A percentile compares a stretch with the other conserved stretches of the same genome.
phyloP scores from a whole-genome alignment of 2,329 filamentous ascomycete species.

The Chaetomium olivaceum region DNA sequence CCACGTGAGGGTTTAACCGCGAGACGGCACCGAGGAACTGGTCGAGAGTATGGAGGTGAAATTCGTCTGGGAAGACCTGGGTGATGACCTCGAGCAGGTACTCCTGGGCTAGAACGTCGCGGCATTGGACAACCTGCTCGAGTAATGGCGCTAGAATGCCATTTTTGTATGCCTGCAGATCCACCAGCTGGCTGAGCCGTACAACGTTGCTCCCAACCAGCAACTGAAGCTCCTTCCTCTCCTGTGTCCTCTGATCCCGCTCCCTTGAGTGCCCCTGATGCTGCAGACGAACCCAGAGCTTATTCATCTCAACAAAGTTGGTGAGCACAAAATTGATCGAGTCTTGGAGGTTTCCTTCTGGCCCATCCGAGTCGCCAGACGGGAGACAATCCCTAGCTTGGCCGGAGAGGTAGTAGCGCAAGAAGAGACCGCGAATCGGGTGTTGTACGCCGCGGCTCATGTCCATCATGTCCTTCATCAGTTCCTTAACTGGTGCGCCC shows the following conservation, averaged over 20 bases:
- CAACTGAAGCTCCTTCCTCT: slow-evolving; percentile 91
- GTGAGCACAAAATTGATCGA: slow-evolving; percentile 98
- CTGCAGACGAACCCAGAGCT: slow-evolving; percentile 95
- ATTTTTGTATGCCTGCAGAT: slow-evolving; percentile 90
- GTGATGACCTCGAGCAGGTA: slow-evolving; percentile 98
- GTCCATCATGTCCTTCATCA: slow-evolving; percentile 99
- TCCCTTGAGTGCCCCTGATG: slow-evolving; percentile 97
- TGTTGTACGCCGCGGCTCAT: slow-evolving; percentile 99
- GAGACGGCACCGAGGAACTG: slow-evolving; percentile 93
- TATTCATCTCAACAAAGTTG: slow-evolving; percentile 99
- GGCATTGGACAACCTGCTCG: slow-evolving; percentile 96
- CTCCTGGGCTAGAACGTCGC: slow-evolving; percentile 94
- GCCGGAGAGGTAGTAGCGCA: slow-evolving; percentile 93
- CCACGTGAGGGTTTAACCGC: slow-evolving; percentile 90
- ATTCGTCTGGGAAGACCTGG: slow-evolving; percentile 98
- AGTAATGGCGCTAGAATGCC: slow-evolving; percentile 84
- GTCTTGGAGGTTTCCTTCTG: slow-evolving; percentile 93
- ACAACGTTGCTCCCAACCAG: slow-evolving; percentile 96
- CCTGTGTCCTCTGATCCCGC: slow-evolving; percentile 87
- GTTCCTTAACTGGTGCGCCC: slow-evolving; percentile 97
- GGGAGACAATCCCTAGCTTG: slow-evolving; percentile 91
- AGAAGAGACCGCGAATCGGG: slow-evolving; percentile 89
- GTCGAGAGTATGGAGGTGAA: slow-evolving; percentile 94
- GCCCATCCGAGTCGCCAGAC: slow-evolving; percentile 78
- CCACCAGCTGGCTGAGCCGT: slow-evolving; percentile 89